These are phyloP conservation scores for Thelephora terrestris DNA, from an alignment of 1,284 basidiomycete genomes.

Conservation along the genomic window DNA sequence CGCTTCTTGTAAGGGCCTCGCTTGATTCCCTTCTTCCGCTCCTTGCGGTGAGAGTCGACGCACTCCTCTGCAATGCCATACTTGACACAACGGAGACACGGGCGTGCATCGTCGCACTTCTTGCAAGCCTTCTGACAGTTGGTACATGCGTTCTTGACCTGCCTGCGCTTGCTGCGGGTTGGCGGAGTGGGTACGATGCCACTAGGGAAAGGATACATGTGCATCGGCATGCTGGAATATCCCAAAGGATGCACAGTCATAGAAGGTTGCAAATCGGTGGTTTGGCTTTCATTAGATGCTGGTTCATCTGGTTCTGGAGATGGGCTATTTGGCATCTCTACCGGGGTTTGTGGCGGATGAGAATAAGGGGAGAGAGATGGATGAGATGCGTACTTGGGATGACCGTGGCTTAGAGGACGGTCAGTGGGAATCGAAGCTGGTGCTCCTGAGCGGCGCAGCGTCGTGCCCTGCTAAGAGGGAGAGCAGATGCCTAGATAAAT, in stretches of 20 bases:
- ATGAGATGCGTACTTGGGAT: slow-evolving; percentile 1
- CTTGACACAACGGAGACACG: slow-evolving; percentile 79
- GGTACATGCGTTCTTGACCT: slow-evolving; percentile 87
- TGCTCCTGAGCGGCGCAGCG: too few relatives aligned
- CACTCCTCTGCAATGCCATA: slow-evolving; percentile 77
- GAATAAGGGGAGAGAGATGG: slow-evolving; percentile 11
- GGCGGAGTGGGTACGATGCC: slow-evolving; percentile 36
- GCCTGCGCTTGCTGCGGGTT: slow-evolving; percentile 64
- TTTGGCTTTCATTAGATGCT: slow-evolving; percentile 11
- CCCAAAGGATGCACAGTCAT: slow-evolving; percentile 42
- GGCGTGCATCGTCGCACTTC: slow-evolving; percentile 82
- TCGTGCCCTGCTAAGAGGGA: too few relatives aligned
- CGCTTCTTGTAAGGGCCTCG: slow-evolving; percentile 89
- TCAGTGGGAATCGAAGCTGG: too few relatives aligned
- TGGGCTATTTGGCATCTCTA: slow-evolving; percentile 26
- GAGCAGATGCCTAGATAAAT: too few relatives aligned
- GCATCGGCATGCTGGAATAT: slow-evolving; percentile 47
- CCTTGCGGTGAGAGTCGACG: slow-evolving; percentile 74
- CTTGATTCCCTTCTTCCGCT: slow-evolving; percentile 79
- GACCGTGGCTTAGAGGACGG: too few relatives aligned
- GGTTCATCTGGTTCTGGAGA: slow-evolving; percentile 7
- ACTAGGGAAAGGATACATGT: slow-evolving; percentile 54
- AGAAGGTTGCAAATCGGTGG: slow-evolving; percentile 35
- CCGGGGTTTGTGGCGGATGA: slow-evolving; percentile 24
- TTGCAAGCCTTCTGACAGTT: slow-evolving; percentile 87